These are phyloP conservation scores for Colletotrichum noveboracense DNA, from an alignment of 2,329 filamentous ascomycete genomes.

Conservation along the genomic window DNA sequence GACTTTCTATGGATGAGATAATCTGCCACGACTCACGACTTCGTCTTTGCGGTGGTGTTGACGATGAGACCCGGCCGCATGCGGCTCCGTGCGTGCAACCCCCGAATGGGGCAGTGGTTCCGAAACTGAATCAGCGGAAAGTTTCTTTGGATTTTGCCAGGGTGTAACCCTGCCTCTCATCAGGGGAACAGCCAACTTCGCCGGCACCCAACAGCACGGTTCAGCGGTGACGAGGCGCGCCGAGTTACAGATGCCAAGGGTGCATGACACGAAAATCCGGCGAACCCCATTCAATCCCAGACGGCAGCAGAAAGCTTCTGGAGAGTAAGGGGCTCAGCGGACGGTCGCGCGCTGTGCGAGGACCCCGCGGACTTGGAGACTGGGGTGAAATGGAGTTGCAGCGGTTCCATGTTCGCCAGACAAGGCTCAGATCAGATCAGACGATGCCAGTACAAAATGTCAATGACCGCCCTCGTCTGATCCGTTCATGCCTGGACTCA, in stretches of 20 bases:
- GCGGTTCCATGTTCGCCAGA: not conserved
- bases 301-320: conserved; percentile 13
- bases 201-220: not conserved
- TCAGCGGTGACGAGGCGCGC: conserved; percentile 3
- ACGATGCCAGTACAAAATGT: conserved; percentile 10
- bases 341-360: not conserved
- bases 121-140: conserved; percentile 17
- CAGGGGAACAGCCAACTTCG: not conserved
- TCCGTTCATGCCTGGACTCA: not conserved
- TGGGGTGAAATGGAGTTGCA: not conserved
- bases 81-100: not conserved
- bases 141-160: not conserved
- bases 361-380: not conserved
- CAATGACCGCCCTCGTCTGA: not conserved
- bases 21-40: not conserved
- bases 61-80: not conserved
- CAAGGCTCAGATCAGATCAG: not conserved
- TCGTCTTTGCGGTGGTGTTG: not conserved
- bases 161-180: not conserved
- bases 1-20: not conserved
- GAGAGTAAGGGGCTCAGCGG: conserved; percentile 5
- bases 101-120: conserved; percentile 3
- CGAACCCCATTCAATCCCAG: conserved; percentile 18
- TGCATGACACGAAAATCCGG: not conserved
- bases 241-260: conserved; percentile 12